phyloP scores from a whole-genome alignment of 176 grass and related monocot genomes.

The Oryza nivara region DNA sequence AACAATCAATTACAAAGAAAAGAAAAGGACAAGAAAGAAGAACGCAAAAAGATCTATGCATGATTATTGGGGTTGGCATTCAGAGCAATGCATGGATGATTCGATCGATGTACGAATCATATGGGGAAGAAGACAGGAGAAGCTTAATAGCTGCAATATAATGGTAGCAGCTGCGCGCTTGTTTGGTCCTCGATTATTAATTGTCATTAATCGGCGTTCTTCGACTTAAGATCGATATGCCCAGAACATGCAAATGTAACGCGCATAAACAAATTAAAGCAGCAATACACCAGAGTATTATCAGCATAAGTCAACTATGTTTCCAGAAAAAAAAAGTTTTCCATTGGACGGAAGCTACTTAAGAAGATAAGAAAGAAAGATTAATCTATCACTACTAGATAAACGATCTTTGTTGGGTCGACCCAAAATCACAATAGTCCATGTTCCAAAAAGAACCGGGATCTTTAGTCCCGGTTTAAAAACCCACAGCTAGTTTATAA shows the following conservation, averaged over 20 bases:
- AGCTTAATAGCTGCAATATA: background rate
- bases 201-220: background rate
- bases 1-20: background rate
- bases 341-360: too few relatives aligned
- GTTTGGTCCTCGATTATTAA: background rate
- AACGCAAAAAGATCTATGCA: background rate
- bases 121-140: background rate
- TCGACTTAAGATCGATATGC: background rate
- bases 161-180: background rate
- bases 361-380: too few relatives aligned
- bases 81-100: background rate
- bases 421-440: too few relatives aligned
- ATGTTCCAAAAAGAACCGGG: too few relatives aligned
- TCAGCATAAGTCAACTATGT: background rate
- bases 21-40: too few relatives aligned
- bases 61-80: background rate
- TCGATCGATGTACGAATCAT: conserved; percentile 7
- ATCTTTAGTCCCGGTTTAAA: too few relatives aligned
- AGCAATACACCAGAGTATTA: too few relatives aligned
- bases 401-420: too few relatives aligned
- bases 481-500: too few relatives aligned
- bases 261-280: background rate
- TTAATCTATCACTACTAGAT: too few relatives aligned
- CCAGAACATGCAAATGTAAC: background rate
- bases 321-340: background rate